phyloP scores from a whole-genome alignment of 163 green algal genomes.

The Chlamydomonas reinhardtii region DNA sequence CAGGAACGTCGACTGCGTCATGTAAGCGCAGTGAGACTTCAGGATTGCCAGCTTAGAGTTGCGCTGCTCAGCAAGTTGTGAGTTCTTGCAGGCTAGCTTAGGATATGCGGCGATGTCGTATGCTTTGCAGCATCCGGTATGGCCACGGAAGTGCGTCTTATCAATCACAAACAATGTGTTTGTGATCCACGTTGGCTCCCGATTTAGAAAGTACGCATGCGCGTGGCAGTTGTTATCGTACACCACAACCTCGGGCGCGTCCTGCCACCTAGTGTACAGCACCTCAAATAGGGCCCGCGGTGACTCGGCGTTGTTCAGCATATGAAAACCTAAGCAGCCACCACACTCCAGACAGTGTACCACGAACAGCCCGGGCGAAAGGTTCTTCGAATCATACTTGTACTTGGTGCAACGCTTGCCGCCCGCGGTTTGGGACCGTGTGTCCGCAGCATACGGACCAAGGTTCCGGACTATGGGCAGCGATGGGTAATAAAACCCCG shows the following conservation, averaged over 20 bases:
- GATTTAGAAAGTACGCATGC: slow-evolving; percentile 6
- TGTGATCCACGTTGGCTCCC: not conserved
- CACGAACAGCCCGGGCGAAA: not conserved
- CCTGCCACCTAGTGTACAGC: not conserved
- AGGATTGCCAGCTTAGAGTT: not conserved
- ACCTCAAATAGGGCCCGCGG: slow-evolving; percentile 12
- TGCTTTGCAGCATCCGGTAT: not conserved
- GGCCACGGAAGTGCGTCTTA: slow-evolving; percentile 8
- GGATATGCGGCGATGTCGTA: not conserved
- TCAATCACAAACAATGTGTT: not conserved
- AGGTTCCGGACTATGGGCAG: not conserved
- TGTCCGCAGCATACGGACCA: not conserved
- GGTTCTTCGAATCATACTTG: slow-evolving; percentile 7
- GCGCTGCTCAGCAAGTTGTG: not conserved
- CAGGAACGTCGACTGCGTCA: not conserved
- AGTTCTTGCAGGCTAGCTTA: not conserved
- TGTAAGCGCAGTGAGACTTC: not conserved
- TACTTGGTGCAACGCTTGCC: not conserved
- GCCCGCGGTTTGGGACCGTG: not conserved
- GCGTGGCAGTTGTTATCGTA: slow-evolving; percentile 29
- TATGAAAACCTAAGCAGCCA: not conserved
- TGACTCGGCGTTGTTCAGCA: not conserved
- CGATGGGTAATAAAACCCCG: not conserved
- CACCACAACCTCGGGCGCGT: not conserved
- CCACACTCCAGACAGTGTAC: slow-evolving; percentile 12